Evolutionary conservation across 78 protist genomes (phyloP), one percentile per base, ranked within the genome.

Genomic region (Dictyostelium brefeldianum): DNA sequence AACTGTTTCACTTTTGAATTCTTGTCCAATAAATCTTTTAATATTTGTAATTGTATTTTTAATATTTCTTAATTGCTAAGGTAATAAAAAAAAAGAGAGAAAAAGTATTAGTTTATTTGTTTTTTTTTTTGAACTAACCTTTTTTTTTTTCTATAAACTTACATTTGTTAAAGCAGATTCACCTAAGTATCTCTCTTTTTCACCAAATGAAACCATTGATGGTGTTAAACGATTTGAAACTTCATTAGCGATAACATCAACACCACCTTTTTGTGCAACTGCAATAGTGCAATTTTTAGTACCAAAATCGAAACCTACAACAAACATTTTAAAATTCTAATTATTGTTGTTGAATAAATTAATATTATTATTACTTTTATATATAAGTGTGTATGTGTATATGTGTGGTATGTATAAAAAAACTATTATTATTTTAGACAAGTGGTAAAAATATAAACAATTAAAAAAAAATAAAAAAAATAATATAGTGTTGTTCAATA

Each of bases 181-280:
- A 71, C 98, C 98, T 17, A 97, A 15, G 80, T 67, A 80, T 54
- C 97, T 90, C 56, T 71, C 81, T 78, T 94, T 59, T 54, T 59
- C 90, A 67, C 96, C 94, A 36, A 93, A 95, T 27, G 89, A 79
- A 43, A 89, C 96, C 64, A 95, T 12, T 5, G 81, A 91, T 89
- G 98, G 97, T 7, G 98, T 97, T 77, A 74, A 80, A 69, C 98
- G 96, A 83, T 96, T 84, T 11, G 91, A 94, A 78, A 89, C 96
- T 85, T 97, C 98, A 78, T 98, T 97, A 29, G 82, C 82, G 47
- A 97, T 77, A 36, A 98, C 96, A 75, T 98, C 98, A 48, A 98
- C 94, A 79, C 98, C 98, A 36, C 99, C 98, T 69, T 83, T 84
- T 54, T 97, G 97, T 10, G 98, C 98, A 18, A 89, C 95, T 18